Evolutionary conservation across 2,329 filamentous ascomycete genomes (phyloP).

Genomic region (Sarocladium kiliense): DNA sequence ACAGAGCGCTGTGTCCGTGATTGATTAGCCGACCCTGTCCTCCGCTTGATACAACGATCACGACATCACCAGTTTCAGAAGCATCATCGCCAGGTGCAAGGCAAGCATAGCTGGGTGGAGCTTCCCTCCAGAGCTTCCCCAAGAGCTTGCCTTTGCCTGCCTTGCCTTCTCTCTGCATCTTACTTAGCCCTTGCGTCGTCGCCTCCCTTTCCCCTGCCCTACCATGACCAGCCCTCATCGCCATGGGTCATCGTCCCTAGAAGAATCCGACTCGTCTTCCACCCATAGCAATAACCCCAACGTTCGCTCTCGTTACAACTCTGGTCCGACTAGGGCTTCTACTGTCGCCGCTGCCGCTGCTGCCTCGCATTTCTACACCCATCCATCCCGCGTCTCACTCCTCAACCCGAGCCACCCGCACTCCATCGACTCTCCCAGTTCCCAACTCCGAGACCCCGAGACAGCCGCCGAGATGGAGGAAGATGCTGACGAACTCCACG

Average conservation of each 20-base stretch:
- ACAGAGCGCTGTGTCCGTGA: neutral
- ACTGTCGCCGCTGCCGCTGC: conserved; percentile 1
- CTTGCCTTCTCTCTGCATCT: neutral
- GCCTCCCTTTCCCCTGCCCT: neutral
- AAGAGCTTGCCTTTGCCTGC: conserved; percentile 7
- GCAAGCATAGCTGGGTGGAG: conserved; percentile 3
- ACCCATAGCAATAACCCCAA: conserved; percentile 1
- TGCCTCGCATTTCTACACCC: conserved; percentile 41
- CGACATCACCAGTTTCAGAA: neutral
- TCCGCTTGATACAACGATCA: neutral
- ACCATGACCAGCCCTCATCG: conserved; percentile 9
- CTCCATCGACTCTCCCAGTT: neutral
- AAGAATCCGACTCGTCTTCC: conserved; percentile 9
- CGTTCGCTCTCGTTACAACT: neutral
- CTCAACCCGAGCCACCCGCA: conserved; percentile 42
- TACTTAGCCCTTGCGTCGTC: neutral
- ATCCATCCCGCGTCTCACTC: conserved; percentile 33
- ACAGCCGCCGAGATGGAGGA: conserved; percentile 24
- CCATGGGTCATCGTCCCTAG: conserved; percentile 5
- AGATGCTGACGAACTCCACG: conserved; percentile 20
- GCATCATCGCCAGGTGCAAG: neutral
- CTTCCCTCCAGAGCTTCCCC: conserved; percentile 4
- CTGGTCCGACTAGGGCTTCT: conserved; percentile 1
- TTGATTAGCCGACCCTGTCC: neutral
- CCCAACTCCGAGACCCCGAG: neutral